A percentile compares a stretch with the other conserved stretches of the same genome.
phyloP scores from a whole-genome alignment of 805 yeast species.

The Sugiyamaella boreocaroliniensis region DNA sequence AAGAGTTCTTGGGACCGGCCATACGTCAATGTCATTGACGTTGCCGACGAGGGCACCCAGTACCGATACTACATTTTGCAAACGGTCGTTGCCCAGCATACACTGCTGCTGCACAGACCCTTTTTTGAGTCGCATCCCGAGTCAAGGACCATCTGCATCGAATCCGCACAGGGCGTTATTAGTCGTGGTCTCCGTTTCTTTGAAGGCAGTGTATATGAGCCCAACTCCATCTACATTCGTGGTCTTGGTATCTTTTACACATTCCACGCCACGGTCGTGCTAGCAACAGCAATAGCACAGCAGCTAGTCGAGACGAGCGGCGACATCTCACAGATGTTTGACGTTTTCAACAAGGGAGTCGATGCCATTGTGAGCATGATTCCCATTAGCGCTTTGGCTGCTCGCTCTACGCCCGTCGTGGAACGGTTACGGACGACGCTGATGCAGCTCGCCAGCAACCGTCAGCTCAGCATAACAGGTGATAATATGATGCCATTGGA shows the following conservation, averaged over 20 bases:
- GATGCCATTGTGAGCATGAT: neutral
- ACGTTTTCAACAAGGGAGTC: neutral
- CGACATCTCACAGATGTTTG: neutral
- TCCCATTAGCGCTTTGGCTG: constrained; percentile 2
- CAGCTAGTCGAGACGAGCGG: neutral
- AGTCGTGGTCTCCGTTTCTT: neutral
- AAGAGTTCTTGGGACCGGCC: constrained; percentile 4
- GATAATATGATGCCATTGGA: neutral
- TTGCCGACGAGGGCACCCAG: neutral
- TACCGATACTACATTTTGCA: constrained; percentile 8
- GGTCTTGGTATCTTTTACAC: constrained; percentile 10
- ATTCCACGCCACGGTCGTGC: constrained; percentile 11
- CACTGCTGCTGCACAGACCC: constrained; percentile 10
- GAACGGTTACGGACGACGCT: neutral
- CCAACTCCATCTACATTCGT: constrained; percentile 4
- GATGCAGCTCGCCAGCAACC: neutral
- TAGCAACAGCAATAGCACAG: constrained; percentile 10
- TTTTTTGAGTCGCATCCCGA: constrained; percentile 5
- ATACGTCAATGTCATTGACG: neutral
- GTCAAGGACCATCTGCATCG: constrained; percentile 6
- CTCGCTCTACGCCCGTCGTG: constrained; percentile 1
- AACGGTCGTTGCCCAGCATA: constrained; percentile 8
- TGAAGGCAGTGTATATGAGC: neutral
- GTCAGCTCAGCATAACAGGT: neutral
- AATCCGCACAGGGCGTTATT: constrained; percentile 1